Evolutionary conservation across 1,284 basidiomycete genomes (phyloP).

Genomic region (Sanguinoderma infundibulare): DNA sequence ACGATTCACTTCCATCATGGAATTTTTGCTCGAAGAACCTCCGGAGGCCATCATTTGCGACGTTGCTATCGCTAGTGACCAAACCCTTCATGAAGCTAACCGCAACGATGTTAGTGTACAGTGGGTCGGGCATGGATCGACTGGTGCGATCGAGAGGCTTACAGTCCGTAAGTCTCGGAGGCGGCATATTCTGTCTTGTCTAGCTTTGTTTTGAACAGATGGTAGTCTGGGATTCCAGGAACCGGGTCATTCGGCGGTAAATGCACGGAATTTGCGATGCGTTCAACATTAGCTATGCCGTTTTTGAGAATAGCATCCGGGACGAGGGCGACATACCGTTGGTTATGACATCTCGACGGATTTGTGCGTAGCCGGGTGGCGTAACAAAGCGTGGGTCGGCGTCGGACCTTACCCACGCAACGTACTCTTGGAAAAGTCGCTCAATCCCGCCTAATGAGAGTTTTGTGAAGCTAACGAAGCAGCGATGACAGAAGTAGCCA

Average conservation of each 20-base stretch:
- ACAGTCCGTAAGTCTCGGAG: conserved; percentile 65
- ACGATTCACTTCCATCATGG: conserved; percentile 79
- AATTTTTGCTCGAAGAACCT: conserved; percentile 84
- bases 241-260: not conserved
- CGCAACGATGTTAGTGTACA: conserved; percentile 1
- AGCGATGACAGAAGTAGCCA: conserved; percentile 78
- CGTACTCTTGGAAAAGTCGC: conserved; percentile 66
- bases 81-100: conserved; percentile 67
- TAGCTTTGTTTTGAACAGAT: conserved; percentile 66
- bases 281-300: not conserved
- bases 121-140: too few relatives aligned
- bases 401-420: conserved; percentile 54
- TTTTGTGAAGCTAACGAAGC: conserved; percentile 73
- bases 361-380: conserved; percentile 41
- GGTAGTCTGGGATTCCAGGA: conserved; percentile 43
- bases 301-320: not conserved
- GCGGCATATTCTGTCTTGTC: conserved; percentile 71
- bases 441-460: conserved; percentile 71
- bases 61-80: conserved; percentile 66
- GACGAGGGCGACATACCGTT: conserved; percentile 42
- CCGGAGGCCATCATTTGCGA: conserved; percentile 71
- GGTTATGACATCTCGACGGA: conserved; percentile 62
- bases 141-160: conserved; percentile 28
- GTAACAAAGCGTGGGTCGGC: conserved; percentile 36
- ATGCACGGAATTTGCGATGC: not conserved